phyloP scores from a whole-genome alignment of 2,329 filamentous ascomycete genomes.

The Botryotinia convoluta region DNA sequence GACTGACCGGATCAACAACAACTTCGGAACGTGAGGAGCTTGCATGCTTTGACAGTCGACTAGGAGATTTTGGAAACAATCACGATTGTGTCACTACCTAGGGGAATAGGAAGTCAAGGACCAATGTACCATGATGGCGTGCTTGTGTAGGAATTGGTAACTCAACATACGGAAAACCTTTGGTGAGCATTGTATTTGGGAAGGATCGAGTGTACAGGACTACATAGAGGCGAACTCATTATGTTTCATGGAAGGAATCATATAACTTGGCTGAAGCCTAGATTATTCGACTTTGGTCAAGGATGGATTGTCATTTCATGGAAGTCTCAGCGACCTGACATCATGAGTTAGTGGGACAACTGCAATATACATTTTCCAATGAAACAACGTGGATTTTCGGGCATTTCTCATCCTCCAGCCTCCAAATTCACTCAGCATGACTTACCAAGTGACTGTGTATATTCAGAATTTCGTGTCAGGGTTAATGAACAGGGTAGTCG shows the following conservation, averaged over 20 bases:
- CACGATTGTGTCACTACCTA: not conserved
- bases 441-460: not conserved
- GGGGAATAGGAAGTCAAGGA: not conserved
- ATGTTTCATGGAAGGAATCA: not conserved
- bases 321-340: not conserved
- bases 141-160: not conserved
- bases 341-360: not conserved
- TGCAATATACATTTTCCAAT: not conserved
- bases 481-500: not conserved
- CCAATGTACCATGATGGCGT: not conserved
- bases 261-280: not conserved
- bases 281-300: not conserved
- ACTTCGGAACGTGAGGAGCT: not conserved
- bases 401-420: not conserved
- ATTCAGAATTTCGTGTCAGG: not conserved
- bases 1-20: not conserved
- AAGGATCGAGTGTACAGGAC: not conserved
- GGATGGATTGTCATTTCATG: not conserved
- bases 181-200: not conserved
- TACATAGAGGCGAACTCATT: not conserved
- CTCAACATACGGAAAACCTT: not conserved
- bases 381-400: not conserved
- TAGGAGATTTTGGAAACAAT: not conserved
- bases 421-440: not conserved
- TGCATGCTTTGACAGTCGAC: not conserved